A percentile compares a stretch with the other conserved stretches of the same genome.
Conservation (phyloP, 2,329 filamentous ascomycete genomes). For the Cercospora canescens region DNA sequence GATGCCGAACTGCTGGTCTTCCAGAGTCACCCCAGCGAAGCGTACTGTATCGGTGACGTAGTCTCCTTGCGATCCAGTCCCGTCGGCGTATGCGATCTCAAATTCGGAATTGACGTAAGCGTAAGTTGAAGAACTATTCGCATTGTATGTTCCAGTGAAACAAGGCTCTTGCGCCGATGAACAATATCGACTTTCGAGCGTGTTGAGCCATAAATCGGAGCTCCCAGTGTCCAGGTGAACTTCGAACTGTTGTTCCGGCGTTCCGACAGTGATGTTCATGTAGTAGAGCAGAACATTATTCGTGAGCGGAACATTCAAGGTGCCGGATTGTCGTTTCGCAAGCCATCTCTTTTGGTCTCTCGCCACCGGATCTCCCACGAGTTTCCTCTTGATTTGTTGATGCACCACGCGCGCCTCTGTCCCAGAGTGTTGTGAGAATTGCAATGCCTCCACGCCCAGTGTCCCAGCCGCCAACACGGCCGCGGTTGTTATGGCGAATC, state of each 20-base stretch:
- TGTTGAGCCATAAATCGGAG: constrained; percentile 68
- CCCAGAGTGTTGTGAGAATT: background rate
- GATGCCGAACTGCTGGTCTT: constrained; percentile 68
- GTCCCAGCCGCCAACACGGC: constrained; percentile 1
- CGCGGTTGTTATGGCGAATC: background rate
- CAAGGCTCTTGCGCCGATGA: constrained; percentile 51
- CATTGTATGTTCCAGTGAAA: constrained; percentile 64
- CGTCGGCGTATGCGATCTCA: constrained; percentile 85
- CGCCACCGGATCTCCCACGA: constrained; percentile 47
- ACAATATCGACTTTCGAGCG: constrained; percentile 62
- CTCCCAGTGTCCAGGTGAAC: constrained; percentile 64
- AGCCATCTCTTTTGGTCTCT: constrained; percentile 47
- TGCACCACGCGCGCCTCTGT: constrained; percentile 40
- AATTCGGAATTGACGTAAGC: constrained; percentile 71
- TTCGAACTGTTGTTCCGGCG: constrained; percentile 54
- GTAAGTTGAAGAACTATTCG: constrained; percentile 75
- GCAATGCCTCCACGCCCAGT: background rate
- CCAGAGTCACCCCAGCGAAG: constrained; percentile 51
- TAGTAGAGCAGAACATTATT: constrained; percentile 62
- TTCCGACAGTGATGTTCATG: constrained; percentile 58
- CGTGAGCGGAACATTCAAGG: constrained; percentile 46
- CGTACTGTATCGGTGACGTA: constrained; percentile 74
- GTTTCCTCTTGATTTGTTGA: constrained; percentile 52
- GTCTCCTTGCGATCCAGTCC: constrained; percentile 72
- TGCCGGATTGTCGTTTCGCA: constrained; percentile 33